Evolutionary conservation across 192 early-diverging fungal genomes (phyloP).

Genomic region (Umbelopsis sp.): DNA sequence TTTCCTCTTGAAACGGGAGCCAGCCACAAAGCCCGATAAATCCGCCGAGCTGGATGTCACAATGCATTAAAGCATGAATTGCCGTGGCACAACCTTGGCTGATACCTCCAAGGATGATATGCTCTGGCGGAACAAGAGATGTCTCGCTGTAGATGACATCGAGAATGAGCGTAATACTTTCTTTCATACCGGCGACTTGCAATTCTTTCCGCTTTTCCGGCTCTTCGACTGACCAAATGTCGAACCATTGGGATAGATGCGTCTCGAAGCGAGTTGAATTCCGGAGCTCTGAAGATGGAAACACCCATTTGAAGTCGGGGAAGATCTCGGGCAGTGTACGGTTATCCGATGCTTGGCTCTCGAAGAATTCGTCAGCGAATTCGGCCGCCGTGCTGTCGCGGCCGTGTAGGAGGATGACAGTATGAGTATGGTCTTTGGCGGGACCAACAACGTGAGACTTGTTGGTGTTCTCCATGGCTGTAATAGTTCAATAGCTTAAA

Average conservation of each 20-base stretch:
- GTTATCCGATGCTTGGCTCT: not conserved
- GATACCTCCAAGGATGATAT: conserved; percentile 13
- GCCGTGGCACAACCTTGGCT: conserved; percentile 19
- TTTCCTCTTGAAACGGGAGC: conserved; percentile 2
- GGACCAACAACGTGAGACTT: not conserved
- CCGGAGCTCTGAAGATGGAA: not conserved
- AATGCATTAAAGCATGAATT: conserved; percentile 6
- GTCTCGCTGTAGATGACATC: not conserved
- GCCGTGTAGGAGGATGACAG: conserved; percentile 10
- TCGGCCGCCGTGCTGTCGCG: conserved; percentile 5
- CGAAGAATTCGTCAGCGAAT: conserved; percentile 14
- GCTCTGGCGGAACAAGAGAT: not conserved
- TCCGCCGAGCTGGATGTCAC: not conserved
- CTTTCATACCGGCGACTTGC: not conserved
- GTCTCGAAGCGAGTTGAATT: conserved; percentile 2
- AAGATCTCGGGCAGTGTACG: not conserved
- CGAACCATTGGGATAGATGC: not conserved
- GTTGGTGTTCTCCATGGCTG: not conserved
- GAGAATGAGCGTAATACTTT: conserved; percentile 9
- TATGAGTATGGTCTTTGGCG: not conserved
- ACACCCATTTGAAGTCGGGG: conserved; percentile 12
- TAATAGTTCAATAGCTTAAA: not conserved
- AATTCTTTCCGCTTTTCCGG: conserved; percentile 11
- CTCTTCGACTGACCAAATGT: conserved; percentile 15
- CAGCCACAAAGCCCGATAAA: conserved; percentile 8